These are phyloP conservation scores for Alternaria tenuissima DNA, from an alignment of 2,329 filamentous ascomycete species.

Conservation along the genomic window DNA sequence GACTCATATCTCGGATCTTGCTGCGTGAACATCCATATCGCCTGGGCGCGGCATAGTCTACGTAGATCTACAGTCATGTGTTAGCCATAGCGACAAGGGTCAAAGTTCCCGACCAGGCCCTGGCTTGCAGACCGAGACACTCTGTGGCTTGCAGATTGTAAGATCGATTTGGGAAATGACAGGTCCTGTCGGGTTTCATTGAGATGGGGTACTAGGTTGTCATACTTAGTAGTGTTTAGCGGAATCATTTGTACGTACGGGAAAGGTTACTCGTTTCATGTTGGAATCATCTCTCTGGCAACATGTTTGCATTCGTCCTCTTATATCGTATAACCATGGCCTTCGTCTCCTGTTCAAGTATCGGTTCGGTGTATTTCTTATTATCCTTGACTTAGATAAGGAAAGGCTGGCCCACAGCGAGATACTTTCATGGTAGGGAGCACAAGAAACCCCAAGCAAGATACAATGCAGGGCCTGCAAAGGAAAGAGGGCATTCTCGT, in stretches of 20 bases:
- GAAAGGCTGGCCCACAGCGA: too few relatives aligned
- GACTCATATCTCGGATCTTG: neutral
- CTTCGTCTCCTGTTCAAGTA: too few relatives aligned
- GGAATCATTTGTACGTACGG: too few relatives aligned
- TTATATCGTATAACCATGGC: too few relatives aligned
- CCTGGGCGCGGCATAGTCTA: neutral
- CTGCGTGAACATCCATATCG: neutral
- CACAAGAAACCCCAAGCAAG: neutral
- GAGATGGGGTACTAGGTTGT: neutral
- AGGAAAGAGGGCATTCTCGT: conserved; percentile 5
- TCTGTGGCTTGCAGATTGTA: neutral
- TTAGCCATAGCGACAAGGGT: neutral
- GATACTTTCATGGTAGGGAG: too few relatives aligned
- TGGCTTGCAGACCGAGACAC: neutral
- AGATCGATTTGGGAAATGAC: neutral
- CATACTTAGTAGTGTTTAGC: too few relatives aligned
- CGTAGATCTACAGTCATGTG: neutral
- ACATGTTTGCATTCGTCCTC: too few relatives aligned
- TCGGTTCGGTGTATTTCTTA: too few relatives aligned
- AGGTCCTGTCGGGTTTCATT: neutral
- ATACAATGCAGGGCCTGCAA: neutral
- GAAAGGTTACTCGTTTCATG: too few relatives aligned
- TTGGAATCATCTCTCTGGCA: too few relatives aligned
- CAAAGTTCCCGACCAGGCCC: neutral
- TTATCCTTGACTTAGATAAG: too few relatives aligned